Evolutionary conservation across 208 protist genomes (phyloP).

Genomic region (Leishmania guyanensis): DNA sequence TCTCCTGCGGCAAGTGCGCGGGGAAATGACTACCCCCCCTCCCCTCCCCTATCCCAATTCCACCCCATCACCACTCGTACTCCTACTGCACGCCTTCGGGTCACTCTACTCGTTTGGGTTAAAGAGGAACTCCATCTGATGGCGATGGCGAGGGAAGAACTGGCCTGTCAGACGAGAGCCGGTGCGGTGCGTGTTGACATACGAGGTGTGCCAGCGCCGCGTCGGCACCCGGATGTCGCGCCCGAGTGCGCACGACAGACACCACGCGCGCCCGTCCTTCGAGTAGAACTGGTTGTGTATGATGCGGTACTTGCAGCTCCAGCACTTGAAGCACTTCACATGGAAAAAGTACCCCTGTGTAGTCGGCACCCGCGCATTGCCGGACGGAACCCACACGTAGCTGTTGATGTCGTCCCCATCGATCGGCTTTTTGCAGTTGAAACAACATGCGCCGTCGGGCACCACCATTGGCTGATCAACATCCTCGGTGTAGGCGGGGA

Average conservation of each 20-base stretch:
- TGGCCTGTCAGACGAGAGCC: constrained; percentile 80
- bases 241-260: constrained; percentile 81
- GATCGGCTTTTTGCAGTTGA: constrained; percentile 84
- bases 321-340: constrained; percentile 91
- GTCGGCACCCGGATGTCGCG: constrained; percentile 82
- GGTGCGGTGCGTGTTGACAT: constrained; percentile 89
- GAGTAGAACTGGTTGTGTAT: constrained; percentile 93
- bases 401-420: constrained; percentile 71
- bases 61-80: background rate
- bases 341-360: constrained; percentile 91
- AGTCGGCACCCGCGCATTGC: constrained; percentile 85
- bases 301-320: constrained; percentile 83
- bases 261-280: constrained; percentile 85
- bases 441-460: constrained; percentile 72
- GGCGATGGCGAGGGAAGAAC: constrained; percentile 85
- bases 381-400: constrained; percentile 89
- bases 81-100: background rate
- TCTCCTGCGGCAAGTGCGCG: background rate
- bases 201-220: constrained; percentile 90
- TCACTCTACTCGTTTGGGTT: constrained; percentile 70
- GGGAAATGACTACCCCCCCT: background rate
- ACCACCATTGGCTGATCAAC: constrained; percentile 84
- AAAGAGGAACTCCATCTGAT: constrained; percentile 90
- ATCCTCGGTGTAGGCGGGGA: constrained; percentile 87
- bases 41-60: constrained; percentile 1